Base-by-base conservation (phyloP, 257 asterid genomes). In the Agastache rugosa region DNA sequence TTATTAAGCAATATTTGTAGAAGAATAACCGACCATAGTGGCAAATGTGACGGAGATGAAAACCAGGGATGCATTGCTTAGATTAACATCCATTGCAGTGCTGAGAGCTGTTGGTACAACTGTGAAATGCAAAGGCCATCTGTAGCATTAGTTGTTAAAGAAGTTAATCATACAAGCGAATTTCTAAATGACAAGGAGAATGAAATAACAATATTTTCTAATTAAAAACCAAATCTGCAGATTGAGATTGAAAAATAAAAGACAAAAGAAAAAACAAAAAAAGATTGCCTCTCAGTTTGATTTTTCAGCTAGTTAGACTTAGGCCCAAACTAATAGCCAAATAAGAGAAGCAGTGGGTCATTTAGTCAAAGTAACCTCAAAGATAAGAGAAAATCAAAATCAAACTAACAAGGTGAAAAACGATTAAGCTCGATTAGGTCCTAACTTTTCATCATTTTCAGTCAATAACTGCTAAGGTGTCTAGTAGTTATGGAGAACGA, bases 21-120 rank as follows among this genome's bases (percentile, higher is more conserved):
- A 83, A 79, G 69, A 66, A 79, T 44, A 75, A 89, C 93, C 65
- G 68, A 93, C 98, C 98, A 93, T 93, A 27, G 98, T 93, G 79
- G 97, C 96, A 75, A 91, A 93, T 71, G 98, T 93, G 77, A 93
- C 98, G 58, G 98, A 85, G 83, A 93, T 88, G 87, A 90, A 93
- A 83, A 93, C 95, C 69, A 93, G 88, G 77, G 98, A 93, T 50
- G 83, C 97, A 63, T 93, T 93, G 96, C 97, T 93, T 85, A 93
- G 88, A 86, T 93, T 91, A 72, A 93, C 80, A 83, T 93, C 98
- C 97, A 93, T 83, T 63, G 98, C 97, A 50, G 98, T 93, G 87
- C 96, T 78, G 82, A 93, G 90, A 76, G 96, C 96, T 66, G 90
- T 89, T 45, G 98, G 98, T 83, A 93, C 97, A 88, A 93, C 98